Evolutionary conservation across 768 basidiomycete genomes (phyloP), one percentile per base, ranked within the genome.

Genomic region (Aureoboletus auriporus): DNA sequence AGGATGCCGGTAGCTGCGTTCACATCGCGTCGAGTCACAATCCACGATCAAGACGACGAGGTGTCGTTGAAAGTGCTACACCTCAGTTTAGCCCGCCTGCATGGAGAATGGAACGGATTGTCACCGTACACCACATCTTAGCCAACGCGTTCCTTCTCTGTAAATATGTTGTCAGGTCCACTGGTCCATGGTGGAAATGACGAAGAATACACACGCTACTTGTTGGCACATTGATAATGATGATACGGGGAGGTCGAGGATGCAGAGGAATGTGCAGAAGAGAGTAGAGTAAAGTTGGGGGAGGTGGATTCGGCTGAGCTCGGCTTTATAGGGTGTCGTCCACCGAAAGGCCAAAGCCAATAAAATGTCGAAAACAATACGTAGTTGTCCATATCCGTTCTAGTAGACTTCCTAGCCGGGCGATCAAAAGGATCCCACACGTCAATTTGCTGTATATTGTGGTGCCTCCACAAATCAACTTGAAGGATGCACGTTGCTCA

Each of bases 141-240:
- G 68, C 86, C 86, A 89, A 20, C 78, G 78, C 16, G 86, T 89
- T 66, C 87, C 87, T 77, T 87, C 79, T 51, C 87, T 88, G 64
- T 47, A 49, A 49, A 50, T 35, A 42, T 26, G 17, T 29, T 40
- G 44, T 53, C 23, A 54, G 40, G 37, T 50, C 34, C 14, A 13
- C 12, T 20, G 29, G 3, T 5, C 33, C 20, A 6, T 8, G 11
- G 33, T 26, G 39, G 44, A 14, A 27, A 50, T 10, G 40, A 56
- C n/a, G 12, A 28, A 44, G 34, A 20, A 4, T 47, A 78, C 86
- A 59, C 70, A 89, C 87, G 87, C 83, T 66, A 88, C 74, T 67
- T 80, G 80, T 73, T 73, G 79, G 65, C 87, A 89, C 87, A 89
- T 89, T 48, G 38, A 23, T 23, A 4, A 23, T 23, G 20, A 61